Evolutionary conservation across 164 flowering plant species (phyloP), one percentile per base, ranked within the genome.

Genomic region (Akebia trifoliata): DNA sequence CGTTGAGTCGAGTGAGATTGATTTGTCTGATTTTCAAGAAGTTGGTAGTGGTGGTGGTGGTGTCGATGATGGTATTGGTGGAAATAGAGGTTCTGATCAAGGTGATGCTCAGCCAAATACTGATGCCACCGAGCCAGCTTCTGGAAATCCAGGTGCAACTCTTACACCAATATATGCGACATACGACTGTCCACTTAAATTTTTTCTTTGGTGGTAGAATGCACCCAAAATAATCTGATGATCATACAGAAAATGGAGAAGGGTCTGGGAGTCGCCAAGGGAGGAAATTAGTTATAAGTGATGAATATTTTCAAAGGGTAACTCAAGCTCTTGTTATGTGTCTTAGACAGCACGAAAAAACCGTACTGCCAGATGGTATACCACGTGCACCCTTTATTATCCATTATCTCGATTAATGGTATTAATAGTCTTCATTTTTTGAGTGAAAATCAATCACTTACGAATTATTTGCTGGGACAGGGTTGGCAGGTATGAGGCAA

Each of bases 1-100:
- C 77, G 98, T 93, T 70, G 97, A 90, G 71, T 90, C 98, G 2
- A 75, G 79, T 60, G 94, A 87, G 77, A 83, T 93, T 55, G 99
- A 93, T 75, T 77, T 93, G 17, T 90, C 99, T 58, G 96, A 90
- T 70, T 90, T 90, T 71, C 90, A 89, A 71, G 88, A 76, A 42
- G 67, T 35, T 50, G 45, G 34, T 43, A 72, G 39, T 63, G 62
- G 22, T 53, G 57, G 7, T 18, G 53, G n/a, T 35, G 52, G 24
- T 55, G 59, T 15, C 26, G 70, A 40, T 34, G 74, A 57, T 45
- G 74, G 49, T 38, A 70, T 62, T 62, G 72, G 52, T 54, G 74
- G 48, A 51, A 64, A 51, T 43, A 56, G 63, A 66, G 71, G 26
- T 43, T 21, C 74, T 44, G 85, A 64, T 11, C 74, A 69, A 62